Evolutionary conservation across 2,329 filamentous ascomycete genomes (phyloP).

Genomic region (Penicillium janthinellum): DNA sequence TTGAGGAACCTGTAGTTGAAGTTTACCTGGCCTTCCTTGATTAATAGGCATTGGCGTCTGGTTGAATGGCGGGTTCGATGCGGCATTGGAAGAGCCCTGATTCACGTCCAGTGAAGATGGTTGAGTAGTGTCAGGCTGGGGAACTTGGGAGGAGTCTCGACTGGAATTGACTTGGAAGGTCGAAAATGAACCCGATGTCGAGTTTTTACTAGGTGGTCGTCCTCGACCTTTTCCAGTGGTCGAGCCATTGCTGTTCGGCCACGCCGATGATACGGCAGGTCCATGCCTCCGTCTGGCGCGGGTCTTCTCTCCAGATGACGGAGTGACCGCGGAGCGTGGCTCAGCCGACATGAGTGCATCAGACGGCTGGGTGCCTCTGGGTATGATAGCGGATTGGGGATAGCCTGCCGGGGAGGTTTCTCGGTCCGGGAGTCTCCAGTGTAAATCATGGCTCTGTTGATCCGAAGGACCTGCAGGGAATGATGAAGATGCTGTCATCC

Average conservation of each 20-base stretch:
- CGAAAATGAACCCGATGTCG: slow-evolving; percentile 66
- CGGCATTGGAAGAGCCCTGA: slow-evolving; percentile 34
- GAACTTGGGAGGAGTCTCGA: slow-evolving; percentile 48
- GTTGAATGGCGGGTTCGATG: slow-evolving; percentile 24
- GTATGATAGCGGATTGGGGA: slow-evolving; percentile 77
- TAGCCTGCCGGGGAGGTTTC: slow-evolving; percentile 69
- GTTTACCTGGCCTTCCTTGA: slow-evolving; percentile 38
- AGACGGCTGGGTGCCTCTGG: slow-evolving; percentile 44
- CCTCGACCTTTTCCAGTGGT: slow-evolving; percentile 73
- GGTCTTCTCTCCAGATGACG: slow-evolving; percentile 53
- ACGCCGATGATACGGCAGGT: slow-evolving; percentile 86
- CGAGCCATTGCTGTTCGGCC: slow-evolving; percentile 68
- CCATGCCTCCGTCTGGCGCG: slow-evolving; percentile 65
- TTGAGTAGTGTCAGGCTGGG: slow-evolving; percentile 41
- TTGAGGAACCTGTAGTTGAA: slow-evolving; percentile 48
- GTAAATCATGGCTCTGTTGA: slow-evolving; percentile 38
- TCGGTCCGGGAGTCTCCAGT: slow-evolving; percentile 55
- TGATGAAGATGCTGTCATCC: slow-evolving; percentile 44
- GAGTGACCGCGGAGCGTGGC: slow-evolving; percentile 74
- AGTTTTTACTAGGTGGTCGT: slow-evolving; percentile 73
- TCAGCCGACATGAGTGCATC: slow-evolving; percentile 48
- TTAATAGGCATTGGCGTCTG: slow-evolving; percentile 31
- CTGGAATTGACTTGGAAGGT: slow-evolving; percentile 67
- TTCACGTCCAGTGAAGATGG: slow-evolving; percentile 47
- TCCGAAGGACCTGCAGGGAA: slow-evolving; percentile 36